These are phyloP conservation scores for Sphagnum contortum DNA, from an alignment of 225 moss, liverwort and hornwort species.

Conservation along the genomic window DNA sequence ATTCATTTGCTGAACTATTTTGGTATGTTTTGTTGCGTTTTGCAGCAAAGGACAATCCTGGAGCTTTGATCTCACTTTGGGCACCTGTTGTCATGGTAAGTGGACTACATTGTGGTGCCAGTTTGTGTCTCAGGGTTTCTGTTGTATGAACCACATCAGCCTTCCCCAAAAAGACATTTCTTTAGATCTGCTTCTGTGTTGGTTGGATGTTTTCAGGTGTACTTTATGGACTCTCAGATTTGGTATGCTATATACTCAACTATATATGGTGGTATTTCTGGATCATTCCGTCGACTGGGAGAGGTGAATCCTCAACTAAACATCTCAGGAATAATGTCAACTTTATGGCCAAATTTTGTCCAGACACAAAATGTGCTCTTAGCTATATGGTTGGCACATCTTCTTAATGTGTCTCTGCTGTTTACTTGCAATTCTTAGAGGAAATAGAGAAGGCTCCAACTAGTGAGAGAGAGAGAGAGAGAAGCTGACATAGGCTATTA, in stretches of 20 bases:
- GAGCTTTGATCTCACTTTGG: slow-evolving; percentile 88
- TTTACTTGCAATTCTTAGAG: too few species aligned
- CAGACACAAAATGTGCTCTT: too few species aligned
- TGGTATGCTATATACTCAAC: slow-evolving; percentile 96
- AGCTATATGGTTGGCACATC: too few species aligned
- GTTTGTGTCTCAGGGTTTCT: neutral
- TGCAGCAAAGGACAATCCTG: slow-evolving; percentile 64
- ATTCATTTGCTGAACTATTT: neutral
- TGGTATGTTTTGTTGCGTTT: neutral
- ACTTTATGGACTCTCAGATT: slow-evolving; percentile 97
- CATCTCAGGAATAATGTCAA: neutral
- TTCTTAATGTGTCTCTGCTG: too few species aligned
- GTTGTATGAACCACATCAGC: neutral
- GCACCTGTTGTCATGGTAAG: slow-evolving; percentile 83
- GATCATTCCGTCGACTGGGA: slow-evolving; percentile 79
- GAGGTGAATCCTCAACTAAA: slow-evolving; percentile 38
- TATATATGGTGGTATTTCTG: slow-evolving; percentile 82
- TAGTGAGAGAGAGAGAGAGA: too few species aligned
- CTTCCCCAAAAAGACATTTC: too few species aligned
- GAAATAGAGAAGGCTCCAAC: too few species aligned
- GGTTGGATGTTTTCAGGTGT: slow-evolving; percentile 42
- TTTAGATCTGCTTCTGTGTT: too few species aligned
- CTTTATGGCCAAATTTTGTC: neutral
- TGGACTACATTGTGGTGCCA: neutral
- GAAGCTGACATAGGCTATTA: too few species aligned